Conservation (phyloP, 2,329 filamentous ascomycete genomes). For the Ploettnerulaceae sp. region DNA sequence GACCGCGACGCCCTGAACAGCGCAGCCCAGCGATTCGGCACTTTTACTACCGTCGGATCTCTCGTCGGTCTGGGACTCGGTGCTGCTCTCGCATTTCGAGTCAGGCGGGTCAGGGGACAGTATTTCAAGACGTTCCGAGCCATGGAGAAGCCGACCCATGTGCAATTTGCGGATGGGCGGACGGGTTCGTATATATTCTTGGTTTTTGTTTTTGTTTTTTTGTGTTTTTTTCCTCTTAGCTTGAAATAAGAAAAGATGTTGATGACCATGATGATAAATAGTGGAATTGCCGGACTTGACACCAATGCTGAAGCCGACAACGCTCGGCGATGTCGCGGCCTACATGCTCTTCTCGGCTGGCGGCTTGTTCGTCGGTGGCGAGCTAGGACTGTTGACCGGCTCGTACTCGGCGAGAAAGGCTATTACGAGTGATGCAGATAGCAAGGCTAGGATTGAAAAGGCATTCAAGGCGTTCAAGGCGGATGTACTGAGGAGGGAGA, state of each 20-base stretch:
- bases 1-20: slow-evolving; percentile 15
- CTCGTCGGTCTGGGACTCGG: slow-evolving; percentile 56
- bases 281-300: slow-evolving; percentile 59
- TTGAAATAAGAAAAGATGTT: background rate
- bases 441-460: slow-evolving; percentile 52
- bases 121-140: slow-evolving; percentile 59
- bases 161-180: slow-evolving; percentile 57
- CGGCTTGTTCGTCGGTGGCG: slow-evolving; percentile 60
- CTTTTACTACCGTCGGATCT: slow-evolving; percentile 54
- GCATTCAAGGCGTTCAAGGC: slow-evolving; percentile 59
- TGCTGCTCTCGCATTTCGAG: slow-evolving; percentile 50
- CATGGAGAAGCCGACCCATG: slow-evolving; percentile 55
- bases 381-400: slow-evolving; percentile 56
- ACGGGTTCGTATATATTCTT: slow-evolving; percentile 39
- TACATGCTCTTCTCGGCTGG: slow-evolving; percentile 59
- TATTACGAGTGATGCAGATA: slow-evolving; percentile 50
- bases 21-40: slow-evolving; percentile 51
- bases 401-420: slow-evolving; percentile 47
- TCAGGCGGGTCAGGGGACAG: slow-evolving; percentile 50
- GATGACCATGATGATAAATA: slow-evolving; percentile 27
- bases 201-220: background rate
- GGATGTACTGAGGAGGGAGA: slow-evolving; percentile 57
- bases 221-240: background rate
- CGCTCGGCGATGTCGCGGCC: slow-evolving; percentile 54
- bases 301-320: slow-evolving; percentile 50